Conservation (phyloP, 2,329 filamentous ascomycete genomes). For the Diaporthe sp. region DNA sequence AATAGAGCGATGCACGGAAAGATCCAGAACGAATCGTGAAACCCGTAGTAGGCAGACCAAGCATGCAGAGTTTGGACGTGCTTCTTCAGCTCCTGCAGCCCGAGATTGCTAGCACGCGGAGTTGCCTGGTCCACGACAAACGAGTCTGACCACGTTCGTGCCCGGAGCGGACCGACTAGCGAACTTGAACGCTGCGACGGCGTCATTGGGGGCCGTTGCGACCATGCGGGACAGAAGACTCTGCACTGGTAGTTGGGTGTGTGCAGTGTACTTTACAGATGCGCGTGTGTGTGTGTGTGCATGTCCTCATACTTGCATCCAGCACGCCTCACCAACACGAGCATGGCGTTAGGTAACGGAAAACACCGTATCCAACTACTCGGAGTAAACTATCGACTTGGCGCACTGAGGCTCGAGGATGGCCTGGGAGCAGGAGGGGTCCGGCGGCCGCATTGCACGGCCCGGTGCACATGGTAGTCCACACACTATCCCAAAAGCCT, state of each 20-base stretch:
- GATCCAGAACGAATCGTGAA: slow-evolving; percentile 32
- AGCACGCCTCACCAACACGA: slow-evolving; percentile 19
- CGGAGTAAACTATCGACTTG: slow-evolving; percentile 27
- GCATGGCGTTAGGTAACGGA: slow-evolving; percentile 25
- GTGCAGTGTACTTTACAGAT: not conserved
- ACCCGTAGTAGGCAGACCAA: slow-evolving; percentile 19
- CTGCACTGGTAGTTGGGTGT: not conserved
- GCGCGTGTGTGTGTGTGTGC: not conserved
- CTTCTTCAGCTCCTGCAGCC: slow-evolving; percentile 27
- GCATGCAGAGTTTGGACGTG: slow-evolving; percentile 10
- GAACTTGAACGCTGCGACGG: not conserved
- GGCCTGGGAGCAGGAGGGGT: slow-evolving; percentile 25
- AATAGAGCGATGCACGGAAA: slow-evolving; percentile 29
- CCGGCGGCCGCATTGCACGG: not conserved
- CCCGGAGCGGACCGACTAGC: slow-evolving; percentile 1
- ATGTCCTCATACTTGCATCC: slow-evolving; percentile 9
- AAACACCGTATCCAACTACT: slow-evolving; percentile 8
- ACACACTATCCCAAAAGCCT: not conserved
- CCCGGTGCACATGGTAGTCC: slow-evolving; percentile 3
- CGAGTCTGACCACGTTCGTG: not conserved
- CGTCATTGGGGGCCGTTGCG: slow-evolving; percentile 1
- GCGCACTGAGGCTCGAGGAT: slow-evolving; percentile 23
- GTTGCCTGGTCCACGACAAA: not conserved
- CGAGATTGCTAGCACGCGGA: not conserved
- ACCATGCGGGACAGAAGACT: not conserved